phyloP scores from a whole-genome alignment of 305 asterid species.

The Rubia tinctorum region DNA sequence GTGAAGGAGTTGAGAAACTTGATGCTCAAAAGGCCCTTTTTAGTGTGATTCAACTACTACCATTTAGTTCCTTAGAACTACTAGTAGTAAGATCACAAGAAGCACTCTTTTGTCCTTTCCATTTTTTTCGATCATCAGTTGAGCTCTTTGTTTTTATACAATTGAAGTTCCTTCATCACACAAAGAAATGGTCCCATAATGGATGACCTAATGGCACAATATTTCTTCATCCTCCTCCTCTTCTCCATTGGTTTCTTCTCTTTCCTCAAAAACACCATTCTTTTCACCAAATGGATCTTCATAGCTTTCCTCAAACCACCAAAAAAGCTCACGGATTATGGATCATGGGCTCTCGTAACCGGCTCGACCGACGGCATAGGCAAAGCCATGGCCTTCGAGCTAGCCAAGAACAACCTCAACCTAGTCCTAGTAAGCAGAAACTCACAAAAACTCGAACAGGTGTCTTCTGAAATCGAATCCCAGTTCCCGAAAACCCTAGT shows the following conservation, averaged over 20 bases:
- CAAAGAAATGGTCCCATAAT: not conserved
- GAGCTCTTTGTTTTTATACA: not conserved
- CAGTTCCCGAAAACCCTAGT: constrained; percentile 28
- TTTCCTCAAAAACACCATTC: constrained; percentile 26
- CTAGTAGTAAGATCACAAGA: not conserved
- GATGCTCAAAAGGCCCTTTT: too few relatives aligned
- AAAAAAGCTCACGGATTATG: constrained; percentile 58
- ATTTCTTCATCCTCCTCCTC: constrained; percentile 39
- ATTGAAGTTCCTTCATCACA: not conserved
- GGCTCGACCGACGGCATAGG: constrained; percentile 94
- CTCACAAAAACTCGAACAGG: constrained; percentile 35
- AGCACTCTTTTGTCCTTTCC: not conserved
- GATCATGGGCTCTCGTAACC: constrained; percentile 79
- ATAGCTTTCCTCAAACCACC: constrained; percentile 36
- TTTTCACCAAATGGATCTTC: constrained; percentile 49
- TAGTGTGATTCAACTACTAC: not conserved
- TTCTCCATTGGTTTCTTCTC: constrained; percentile 45
- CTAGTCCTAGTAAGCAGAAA: constrained; percentile 56
- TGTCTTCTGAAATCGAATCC: constrained; percentile 33
- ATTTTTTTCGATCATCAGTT: not conserved
- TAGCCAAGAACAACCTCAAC: constrained; percentile 60
- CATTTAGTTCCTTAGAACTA: not conserved
- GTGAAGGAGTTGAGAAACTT: too few relatives aligned
- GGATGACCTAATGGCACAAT: constrained; percentile 32
- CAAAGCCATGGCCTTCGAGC: constrained; percentile 58